Evolutionary conservation across 2,329 filamentous ascomycete species (phyloP), one percentile per base, ranked within the genome.

Genomic region (Didymosphaeria variabile): DNA sequence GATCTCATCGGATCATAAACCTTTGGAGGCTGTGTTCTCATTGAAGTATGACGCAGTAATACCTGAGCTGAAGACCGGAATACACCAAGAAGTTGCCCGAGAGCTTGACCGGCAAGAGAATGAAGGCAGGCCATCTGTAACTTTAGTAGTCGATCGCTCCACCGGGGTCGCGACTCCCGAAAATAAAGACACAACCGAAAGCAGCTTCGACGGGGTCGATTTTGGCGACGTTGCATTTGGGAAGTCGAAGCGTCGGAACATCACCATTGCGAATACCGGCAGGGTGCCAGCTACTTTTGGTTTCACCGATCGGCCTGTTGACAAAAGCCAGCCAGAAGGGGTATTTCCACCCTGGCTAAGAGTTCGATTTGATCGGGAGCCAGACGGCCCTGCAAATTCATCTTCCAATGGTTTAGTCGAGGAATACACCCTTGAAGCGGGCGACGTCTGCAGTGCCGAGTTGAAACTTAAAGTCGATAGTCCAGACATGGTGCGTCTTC

Each of bases 1-100:
- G 26, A 86, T 92, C 17, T 97, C 94, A 0, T 98, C 94, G 0
- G 95, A 99, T 70, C 95, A 99, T 79, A 99, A 99, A 76, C 96
- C 95, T 0, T 81, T 99, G 1, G 87, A 90, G 60, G 92, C 93
- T 0, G 82, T 94, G 0, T 98, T 98, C 73, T 90, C 87, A 0
- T 79, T 99, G 8, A 90, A 91, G 47, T 97, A 95, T 73, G 92
- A 97, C 64, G 91, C 92, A 0, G 91, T 97, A 0, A 88, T 96
- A 0, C 91, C 93, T 0, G 90, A 94, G 31, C 81, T 97, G 29
- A 97, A 96, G 75, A 88, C 92, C 1, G 90, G 88, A 64, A 84
- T 98, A 0, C 91, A 97, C 63, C 88, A 91, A 59, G 93, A 98
- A 72, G 91, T 98, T 13, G 94, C 91, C 1, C 87, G 91, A 58